Base-by-base conservation (phyloP, 441 rosid genomes). In the Daphne laureola region DNA sequence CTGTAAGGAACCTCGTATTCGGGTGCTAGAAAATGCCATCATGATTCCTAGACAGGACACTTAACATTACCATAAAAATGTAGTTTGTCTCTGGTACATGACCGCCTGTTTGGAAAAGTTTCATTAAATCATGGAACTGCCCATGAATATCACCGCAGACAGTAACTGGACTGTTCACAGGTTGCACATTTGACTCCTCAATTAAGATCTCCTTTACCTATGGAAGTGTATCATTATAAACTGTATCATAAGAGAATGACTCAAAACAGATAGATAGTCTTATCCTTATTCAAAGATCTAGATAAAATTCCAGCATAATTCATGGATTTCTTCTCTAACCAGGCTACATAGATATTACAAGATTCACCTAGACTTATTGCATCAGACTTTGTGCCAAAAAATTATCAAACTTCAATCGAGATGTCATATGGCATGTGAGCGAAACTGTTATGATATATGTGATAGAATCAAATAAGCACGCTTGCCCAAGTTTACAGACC, bases 121-220 rank as follows among this genome's bases (percentile, higher is more conserved):
- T 94, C 88, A 94, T 94, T 0, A 94, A 82, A 74, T 94, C 99
- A 67, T 94, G 99, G 78, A 90, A 94, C 77, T 94, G 98, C 43
- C 98, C 99, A 67, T 94, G 99, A 60, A 87, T 90, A 67, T 94
- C 99, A 73, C 97, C 97, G 63, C 97, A 94, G 43, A 94, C 97
- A 6, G 97, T 94, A 53, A 94, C 99, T 11, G 96, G 98, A 74
- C 99, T 94, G 84, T 94, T 94, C 26, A 94, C 96, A 51, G 99
- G 99, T 65, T 94, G 99, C 56, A 94, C 98, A 66, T 94, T 94
- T 18, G 99, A 94, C 68, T 90, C 98, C 77, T 94, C 99, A 53
- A 90, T 82, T 14, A 94, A 87, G 69, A 87, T 86, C 72, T 90
- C 99, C 70, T 94, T 94, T 45, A 90, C 96, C 98, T 94, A 78